These are phyloP conservation scores for Afroboletus lepidellus DNA, from an alignment of 1,284 basidiomycete species.

Conservation along the genomic window DNA sequence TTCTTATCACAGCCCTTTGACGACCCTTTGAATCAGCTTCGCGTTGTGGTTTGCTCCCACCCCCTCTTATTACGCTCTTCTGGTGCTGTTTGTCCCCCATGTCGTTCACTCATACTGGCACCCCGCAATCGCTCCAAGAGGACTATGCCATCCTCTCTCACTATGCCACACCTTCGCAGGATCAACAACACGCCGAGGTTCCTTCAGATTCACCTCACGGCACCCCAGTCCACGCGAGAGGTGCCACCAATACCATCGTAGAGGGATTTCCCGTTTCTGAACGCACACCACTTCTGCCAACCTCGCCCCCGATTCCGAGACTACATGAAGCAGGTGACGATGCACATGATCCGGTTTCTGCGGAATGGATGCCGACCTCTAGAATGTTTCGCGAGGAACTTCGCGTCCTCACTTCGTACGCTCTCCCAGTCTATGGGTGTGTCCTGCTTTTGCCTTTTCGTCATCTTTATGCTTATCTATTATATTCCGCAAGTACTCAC, in stretches of 20 bases:
- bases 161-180: slow-evolving; percentile 29
- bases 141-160: slow-evolving; percentile 48
- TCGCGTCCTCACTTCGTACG: background rate
- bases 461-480: slow-evolving; percentile 1
- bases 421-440: slow-evolving; percentile 44
- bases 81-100: slow-evolving; percentile 2
- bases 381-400: slow-evolving; percentile 41
- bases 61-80: too few species aligned
- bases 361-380: slow-evolving; percentile 43
- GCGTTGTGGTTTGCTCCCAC: too few species aligned
- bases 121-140: slow-evolving; percentile 38
- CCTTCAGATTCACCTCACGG: slow-evolving; percentile 11
- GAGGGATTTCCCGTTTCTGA: slow-evolving; percentile 15
- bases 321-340: slow-evolving; percentile 13
- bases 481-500: slow-evolving; percentile 54
- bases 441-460: slow-evolving; percentile 28
- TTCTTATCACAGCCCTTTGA: too few species aligned
- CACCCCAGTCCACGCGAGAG: slow-evolving; percentile 19
- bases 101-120: slow-evolving; percentile 21
- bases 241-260: background rate
- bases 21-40: too few species aligned
- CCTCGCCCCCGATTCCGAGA: slow-evolving; percentile 11
- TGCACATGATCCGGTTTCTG: background rate
- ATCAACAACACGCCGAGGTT: slow-evolving; percentile 4
- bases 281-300: slow-evolving; percentile 37